These are phyloP conservation scores for Asterochloris sp. DNA, from an alignment of 139 green algal genomes.

Conservation along the genomic window DNA sequence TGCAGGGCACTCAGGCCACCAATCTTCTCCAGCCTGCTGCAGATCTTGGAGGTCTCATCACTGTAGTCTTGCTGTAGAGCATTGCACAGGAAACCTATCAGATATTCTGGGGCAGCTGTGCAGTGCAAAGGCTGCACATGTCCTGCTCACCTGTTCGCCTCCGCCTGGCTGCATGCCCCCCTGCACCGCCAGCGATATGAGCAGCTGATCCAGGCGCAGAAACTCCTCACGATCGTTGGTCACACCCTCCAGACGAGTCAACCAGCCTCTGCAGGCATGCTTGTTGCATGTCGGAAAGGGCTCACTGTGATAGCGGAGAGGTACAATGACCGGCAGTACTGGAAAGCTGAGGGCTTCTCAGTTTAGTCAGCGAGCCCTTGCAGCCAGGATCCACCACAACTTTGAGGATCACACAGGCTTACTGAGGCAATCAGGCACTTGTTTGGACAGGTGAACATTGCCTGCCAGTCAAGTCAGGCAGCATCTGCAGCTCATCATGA, in stretches of 20 bases:
- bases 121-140: no score
- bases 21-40: background rate
- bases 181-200: slow-evolving; percentile 5
- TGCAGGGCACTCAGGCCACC: background rate
- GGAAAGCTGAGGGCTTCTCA: no score
- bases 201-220: slow-evolving; percentile 4
- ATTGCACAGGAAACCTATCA: background rate
- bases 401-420: no score
- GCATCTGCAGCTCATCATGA: no score
- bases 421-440: no score
- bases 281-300: background rate
- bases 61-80: background rate
- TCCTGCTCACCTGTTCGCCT: no score
- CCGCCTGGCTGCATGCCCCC: slow-evolving; percentile 1
- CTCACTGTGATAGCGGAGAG: background rate
- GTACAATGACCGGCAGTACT: background rate
- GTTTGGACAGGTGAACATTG: no score
- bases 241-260: slow-evolving; percentile 12
- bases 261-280: slow-evolving; percentile 5
- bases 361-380: no score
- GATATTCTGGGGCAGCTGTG: no score
- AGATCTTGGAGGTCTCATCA: background rate
- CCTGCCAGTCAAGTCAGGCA: no score
- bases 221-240: slow-evolving; percentile 16
- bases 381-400: no score